These are phyloP conservation scores for Poteriospumella lacustris DNA, from an alignment of 108 stramenopile species.

Conservation along the genomic window DNA sequence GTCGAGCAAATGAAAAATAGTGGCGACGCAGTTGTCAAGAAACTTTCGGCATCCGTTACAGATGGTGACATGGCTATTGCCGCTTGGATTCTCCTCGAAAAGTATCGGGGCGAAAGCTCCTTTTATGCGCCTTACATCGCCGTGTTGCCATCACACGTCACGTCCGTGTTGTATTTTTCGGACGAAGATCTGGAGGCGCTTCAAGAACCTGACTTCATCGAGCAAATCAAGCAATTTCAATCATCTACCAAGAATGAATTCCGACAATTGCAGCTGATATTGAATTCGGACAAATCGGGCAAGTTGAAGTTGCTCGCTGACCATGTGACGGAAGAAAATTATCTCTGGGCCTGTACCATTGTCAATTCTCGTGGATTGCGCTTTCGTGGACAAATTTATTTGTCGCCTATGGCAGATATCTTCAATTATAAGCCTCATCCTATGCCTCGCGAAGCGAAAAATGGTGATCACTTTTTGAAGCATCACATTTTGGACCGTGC, in stretches of 20 bases:
- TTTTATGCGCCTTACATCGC: not conserved
- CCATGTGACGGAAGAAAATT: conserved; percentile 5
- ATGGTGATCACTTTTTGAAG: conserved; percentile 30
- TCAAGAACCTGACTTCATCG: not conserved
- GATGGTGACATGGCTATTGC: not conserved
- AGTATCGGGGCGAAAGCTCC: not conserved
- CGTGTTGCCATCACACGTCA: not conserved
- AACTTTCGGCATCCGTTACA: not conserved
- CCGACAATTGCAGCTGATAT: not conserved
- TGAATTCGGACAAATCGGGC: not conserved
- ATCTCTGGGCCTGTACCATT: conserved; percentile 36
- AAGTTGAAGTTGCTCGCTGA: not conserved
- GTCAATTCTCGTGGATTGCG: conserved; percentile 65
- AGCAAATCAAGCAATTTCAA: not conserved
- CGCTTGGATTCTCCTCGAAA: conserved; percentile 4
- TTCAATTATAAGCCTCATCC: conserved; percentile 58
- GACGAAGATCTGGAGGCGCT: not conserved
- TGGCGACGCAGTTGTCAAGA: not conserved
- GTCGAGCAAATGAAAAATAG: not conserved
- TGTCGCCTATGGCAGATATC: conserved; percentile 75
- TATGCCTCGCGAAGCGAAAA: not conserved
- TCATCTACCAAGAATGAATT: not conserved
- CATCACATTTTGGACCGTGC: conserved; percentile 29
- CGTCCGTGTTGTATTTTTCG: not conserved
- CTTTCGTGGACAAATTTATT: conserved; percentile 57